phyloP scores from a whole-genome alignment of 805 yeast species.

The Torulaspora maleeae region DNA sequence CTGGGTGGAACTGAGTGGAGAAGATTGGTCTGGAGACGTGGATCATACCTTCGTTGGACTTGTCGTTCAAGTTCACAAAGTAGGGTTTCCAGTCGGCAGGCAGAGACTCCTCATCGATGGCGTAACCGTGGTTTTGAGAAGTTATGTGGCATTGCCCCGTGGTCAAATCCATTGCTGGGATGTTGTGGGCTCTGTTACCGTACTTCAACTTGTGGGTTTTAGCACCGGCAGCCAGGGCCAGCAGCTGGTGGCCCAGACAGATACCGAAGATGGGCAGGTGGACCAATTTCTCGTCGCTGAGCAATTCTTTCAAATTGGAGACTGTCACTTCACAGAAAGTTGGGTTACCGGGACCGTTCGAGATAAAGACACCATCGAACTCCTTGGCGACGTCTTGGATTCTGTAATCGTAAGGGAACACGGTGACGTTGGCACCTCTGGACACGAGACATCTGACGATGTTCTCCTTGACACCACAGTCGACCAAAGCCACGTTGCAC shows the following conservation, averaged over 20 bases:
- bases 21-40: conserved; percentile 84
- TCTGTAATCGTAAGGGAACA: conserved; percentile 93
- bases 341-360: conserved; percentile 98
- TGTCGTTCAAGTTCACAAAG: conserved; percentile 89
- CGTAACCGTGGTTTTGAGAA: conserved; percentile 98
- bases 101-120: conserved; percentile 80
- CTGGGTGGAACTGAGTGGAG: conserved; percentile 98
- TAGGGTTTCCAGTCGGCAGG: conserved; percentile 76
- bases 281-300: conserved; percentile 49
- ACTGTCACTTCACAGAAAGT: conserved; percentile 82
- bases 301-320: conserved; percentile 62
- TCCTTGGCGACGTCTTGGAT: conserved; percentile 83
- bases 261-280: conserved; percentile 93
- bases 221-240: conserved; percentile 94
- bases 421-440: conserved; percentile 95
- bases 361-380: conserved; percentile 91
- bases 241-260: conserved; percentile 94
- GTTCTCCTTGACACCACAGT: conserved; percentile 98
- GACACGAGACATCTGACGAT: conserved; percentile 88
- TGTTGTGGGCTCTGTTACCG: conserved; percentile 98
- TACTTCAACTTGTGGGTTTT: conserved; percentile 87
- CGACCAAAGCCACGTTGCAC: conserved; percentile 81
- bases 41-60: conserved; percentile 96
- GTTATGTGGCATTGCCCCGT: conserved; percentile 97
- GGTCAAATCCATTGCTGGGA: conserved; percentile 85